Base-by-base conservation (phyloP, 1,284 basidiomycete species). In the Tranzscheliella williamsii region DNA sequence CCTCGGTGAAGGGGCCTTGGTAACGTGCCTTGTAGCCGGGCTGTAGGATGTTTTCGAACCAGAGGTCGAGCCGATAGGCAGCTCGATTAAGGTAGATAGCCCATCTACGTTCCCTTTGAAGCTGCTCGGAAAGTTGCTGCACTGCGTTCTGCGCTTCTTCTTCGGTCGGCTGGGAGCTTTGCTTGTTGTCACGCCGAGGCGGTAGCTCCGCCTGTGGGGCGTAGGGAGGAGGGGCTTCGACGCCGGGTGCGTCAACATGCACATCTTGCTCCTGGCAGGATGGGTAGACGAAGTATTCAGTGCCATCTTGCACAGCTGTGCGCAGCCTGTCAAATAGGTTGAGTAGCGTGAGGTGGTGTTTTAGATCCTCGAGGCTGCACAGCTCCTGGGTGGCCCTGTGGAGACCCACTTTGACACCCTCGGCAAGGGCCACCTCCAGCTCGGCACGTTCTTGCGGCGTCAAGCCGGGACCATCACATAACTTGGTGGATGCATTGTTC, bases 61-160 rank as follows among this genome's bases (percentile, higher is more conserved):
- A 72, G 11, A 65, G 38, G 18, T 68, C 64, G 40, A 71, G 49
- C 22, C 68, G 65, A 29, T 62, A 45, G 18, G 56, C 48, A 13
- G 70, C 70, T 13, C 60, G 54, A 16, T 42, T 56, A 24, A 70
- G 63, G 24, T 30, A 71, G 48, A 51, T 64, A 32, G 32, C 42
- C 69, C 69, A 71, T 11, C 49, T 41, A 36, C 46, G 49, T 23
- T 56, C 49, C 15, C 38, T 41, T 3, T 40, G 38, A 3, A 63
- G 47, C 42, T 53, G 53, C 4, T 39, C 20, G 29, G 30, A 42
- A 18, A 57, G 29, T 31, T 62, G 51, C 3, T 51, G 48, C 11
- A 38, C 30, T 3, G 55, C 57, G 15, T 47, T 7, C 9, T 50
- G 37, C 9, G 43, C 50, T 16, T 57, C 53, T 29, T 57, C 31